phyloP scores from a whole-genome alignment of 2,329 filamentous ascomycete genomes.

The Ploettnerulaceae sp. region DNA sequence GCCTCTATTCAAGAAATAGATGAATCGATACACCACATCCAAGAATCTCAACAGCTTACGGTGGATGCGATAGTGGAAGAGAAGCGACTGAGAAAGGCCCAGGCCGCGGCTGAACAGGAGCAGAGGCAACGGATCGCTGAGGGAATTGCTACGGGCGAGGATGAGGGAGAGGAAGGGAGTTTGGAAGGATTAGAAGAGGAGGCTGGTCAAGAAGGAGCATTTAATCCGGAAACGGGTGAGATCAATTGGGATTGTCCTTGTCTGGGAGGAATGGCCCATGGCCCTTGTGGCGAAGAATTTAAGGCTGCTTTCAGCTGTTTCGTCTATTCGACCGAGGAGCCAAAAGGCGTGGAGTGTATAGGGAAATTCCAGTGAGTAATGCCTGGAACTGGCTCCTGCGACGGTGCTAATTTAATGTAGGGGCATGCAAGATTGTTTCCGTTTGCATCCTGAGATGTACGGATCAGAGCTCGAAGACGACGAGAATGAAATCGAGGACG shows the following conservation, averaged over 20 bases:
- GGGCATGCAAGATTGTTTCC: constrained; percentile 97
- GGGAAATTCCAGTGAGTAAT: constrained; percentile 86
- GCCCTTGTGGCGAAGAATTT: constrained; percentile 94
- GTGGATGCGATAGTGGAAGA: constrained; percentile 63
- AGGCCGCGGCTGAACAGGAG: constrained; percentile 27
- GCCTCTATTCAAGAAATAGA: constrained; percentile 34
- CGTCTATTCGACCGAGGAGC: constrained; percentile 89
- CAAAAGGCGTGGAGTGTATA: constrained; percentile 96
- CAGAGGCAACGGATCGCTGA: constrained; percentile 21
- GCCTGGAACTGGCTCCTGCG: too few species aligned
- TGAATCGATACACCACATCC: constrained; percentile 32
- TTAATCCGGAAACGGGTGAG: constrained; percentile 97
- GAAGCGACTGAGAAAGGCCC: constrained; percentile 43
- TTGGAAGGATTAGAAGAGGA: constrained; percentile 68
- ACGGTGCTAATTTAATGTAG: constrained; percentile 43
- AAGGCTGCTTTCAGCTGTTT: constrained; percentile 96
- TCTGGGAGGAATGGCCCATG: constrained; percentile 92
- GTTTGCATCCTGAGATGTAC: constrained; percentile 87
- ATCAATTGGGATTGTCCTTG: constrained; percentile 99
- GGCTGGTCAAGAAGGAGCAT: constrained; percentile 81
- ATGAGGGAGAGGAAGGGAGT: constrained; percentile 30
- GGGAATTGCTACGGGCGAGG: constrained; percentile 21
- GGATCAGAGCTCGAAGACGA: constrained; percentile 82
- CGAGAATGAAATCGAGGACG: constrained; percentile 48
- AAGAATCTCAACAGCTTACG: constrained; percentile 54